These are phyloP conservation scores for Fraxinus latifolia DNA, from an alignment of 305 asterid species.

Conservation along the genomic window DNA sequence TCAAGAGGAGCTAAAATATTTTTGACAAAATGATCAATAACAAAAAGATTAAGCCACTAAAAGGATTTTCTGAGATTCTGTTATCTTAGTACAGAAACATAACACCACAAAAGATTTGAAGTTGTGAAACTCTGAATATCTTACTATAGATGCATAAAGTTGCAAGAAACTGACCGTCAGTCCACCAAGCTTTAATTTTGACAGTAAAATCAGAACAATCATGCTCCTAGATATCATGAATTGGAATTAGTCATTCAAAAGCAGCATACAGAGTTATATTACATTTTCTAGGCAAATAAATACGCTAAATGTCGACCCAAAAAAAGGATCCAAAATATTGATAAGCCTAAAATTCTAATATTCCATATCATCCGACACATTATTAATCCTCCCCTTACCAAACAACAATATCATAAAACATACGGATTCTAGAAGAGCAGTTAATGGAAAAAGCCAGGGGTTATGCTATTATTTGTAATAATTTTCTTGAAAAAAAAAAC, in stretches of 20 bases:
- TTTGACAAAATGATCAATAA: neutral
- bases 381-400: neutral
- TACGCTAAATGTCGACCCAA: neutral
- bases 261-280: neutral
- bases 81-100: neutral
- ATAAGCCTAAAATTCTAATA: neutral
- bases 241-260: conserved; percentile 1
- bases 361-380: neutral
- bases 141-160: neutral
- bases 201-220: neutral
- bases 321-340: neutral
- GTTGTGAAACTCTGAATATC: neutral
- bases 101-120: neutral
- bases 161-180: neutral
- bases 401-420: neutral
- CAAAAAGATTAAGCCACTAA: neutral
- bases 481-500: neutral
- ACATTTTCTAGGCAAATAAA: neutral
- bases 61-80: neutral
- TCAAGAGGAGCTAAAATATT: neutral
- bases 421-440: neutral
- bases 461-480: neutral
- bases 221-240: neutral
- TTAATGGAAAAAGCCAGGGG: neutral
- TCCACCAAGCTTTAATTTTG: neutral